These are phyloP conservation scores for Pichia nanzhaoensis DNA, from an alignment of 805 yeast genomes.

Conservation along the genomic window DNA sequence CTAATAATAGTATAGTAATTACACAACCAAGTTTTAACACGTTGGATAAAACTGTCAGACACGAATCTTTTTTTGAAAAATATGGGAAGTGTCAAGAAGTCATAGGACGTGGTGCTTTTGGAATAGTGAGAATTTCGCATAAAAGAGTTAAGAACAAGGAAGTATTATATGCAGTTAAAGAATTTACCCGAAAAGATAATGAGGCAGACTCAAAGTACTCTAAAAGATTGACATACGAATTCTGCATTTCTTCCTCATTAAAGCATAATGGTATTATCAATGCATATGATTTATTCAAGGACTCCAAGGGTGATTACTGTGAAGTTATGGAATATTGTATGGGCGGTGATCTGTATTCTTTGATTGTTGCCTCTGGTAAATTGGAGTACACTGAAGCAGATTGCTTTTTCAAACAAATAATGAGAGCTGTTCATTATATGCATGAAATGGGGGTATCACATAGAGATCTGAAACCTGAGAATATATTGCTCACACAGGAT, in stretches of 20 bases:
- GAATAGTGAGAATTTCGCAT: conserved; percentile 86
- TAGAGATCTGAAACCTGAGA: conserved; percentile 86
- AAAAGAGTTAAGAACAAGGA: conserved; percentile 39
- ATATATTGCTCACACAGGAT: conserved; percentile 61
- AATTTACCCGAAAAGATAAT: conserved; percentile 56
- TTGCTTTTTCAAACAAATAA: conserved; percentile 76
- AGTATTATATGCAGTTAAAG: conserved; percentile 82
- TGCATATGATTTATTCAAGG: conserved; percentile 70
- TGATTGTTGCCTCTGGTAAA: conserved; percentile 70
- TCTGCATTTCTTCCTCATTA: conserved; percentile 72
- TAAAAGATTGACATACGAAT: conserved; percentile 71
- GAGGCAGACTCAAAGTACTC: conserved; percentile 65
- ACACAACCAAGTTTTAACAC: conserved; percentile 4
- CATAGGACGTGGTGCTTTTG: conserved; percentile 90
- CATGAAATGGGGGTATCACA: conserved; percentile 88
- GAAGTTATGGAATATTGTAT: conserved; percentile 83
- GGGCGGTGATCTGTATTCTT: conserved; percentile 74
- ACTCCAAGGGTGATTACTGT: conserved; percentile 75
- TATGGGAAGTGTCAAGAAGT: conserved; percentile 95
- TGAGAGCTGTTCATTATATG: conserved; percentile 80
- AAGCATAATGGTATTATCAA: conserved; percentile 73
- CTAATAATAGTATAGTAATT: not conserved
- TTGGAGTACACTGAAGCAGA: conserved; percentile 80
- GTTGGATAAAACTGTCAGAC: not conserved
- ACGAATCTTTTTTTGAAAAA: conserved; percentile 64